Conservation (phyloP, 495 filamentous ascomycete species). For the Friedmanniomyces simplex region DNA sequence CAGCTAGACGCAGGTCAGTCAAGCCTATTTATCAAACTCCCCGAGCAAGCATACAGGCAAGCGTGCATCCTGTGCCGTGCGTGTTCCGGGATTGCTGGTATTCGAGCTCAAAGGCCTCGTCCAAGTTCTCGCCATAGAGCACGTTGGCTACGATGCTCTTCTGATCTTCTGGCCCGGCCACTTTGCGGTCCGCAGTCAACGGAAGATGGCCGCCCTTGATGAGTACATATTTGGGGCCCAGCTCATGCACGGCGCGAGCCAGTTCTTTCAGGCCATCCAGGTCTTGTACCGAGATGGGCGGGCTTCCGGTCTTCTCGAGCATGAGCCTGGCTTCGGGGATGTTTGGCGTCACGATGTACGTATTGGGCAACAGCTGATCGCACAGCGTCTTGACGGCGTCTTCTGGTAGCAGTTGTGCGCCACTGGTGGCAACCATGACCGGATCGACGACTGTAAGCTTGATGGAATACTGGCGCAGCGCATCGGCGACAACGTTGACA, state of each 20-base stretch:
- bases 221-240: slow-evolving; percentile 71
- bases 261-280: slow-evolving; percentile 53
- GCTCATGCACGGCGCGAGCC: slow-evolving; percentile 51
- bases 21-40: background rate
- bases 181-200: slow-evolving; percentile 49
- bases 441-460: slow-evolving; percentile 71
- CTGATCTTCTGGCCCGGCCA: slow-evolving; percentile 46
- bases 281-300: slow-evolving; percentile 39
- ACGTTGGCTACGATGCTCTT: slow-evolving; percentile 62
- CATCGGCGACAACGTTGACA: slow-evolving; percentile 62
- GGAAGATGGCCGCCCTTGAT: slow-evolving; percentile 93
- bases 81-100: slow-evolving; percentile 69
- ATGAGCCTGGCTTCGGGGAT: slow-evolving; percentile 77
- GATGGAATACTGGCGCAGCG: slow-evolving; percentile 49
- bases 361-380: slow-evolving; percentile 57
- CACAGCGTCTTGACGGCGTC: slow-evolving; percentile 56
- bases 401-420: slow-evolving; percentile 61
- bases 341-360: slow-evolving; percentile 83
- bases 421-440: slow-evolving; percentile 91
- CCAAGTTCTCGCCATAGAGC: slow-evolving; percentile 49
- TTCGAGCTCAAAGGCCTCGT: slow-evolving; percentile 51
- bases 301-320: slow-evolving; percentile 47
- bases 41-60: slow-evolving; percentile 55
- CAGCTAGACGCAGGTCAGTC: slow-evolving; percentile 38
- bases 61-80: slow-evolving; percentile 89